Evolutionary conservation across 2,329 filamentous ascomycete species (phyloP).

Genomic region (Colletotrichum melonis): DNA sequence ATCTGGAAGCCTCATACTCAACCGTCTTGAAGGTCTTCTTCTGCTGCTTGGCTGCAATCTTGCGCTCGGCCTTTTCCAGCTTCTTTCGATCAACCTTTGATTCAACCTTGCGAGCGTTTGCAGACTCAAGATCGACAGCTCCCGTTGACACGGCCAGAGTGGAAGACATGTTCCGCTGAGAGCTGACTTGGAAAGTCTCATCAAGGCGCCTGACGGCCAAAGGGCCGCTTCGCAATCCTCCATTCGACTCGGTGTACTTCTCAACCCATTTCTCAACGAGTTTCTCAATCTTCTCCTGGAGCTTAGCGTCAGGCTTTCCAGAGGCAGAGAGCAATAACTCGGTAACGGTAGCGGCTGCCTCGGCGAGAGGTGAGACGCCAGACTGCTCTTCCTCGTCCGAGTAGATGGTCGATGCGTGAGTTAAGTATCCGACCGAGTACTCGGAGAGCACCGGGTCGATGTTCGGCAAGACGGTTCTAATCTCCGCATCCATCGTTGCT

Average conservation of each 20-base stretch:
- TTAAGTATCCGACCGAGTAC: slow-evolving; percentile 94
- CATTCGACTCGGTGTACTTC: slow-evolving; percentile 80
- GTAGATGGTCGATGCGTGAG: slow-evolving; percentile 89
- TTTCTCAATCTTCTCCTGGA: slow-evolving; percentile 82
- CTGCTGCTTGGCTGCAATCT: slow-evolving; percentile 97
- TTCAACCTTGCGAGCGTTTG: slow-evolving; percentile 92
- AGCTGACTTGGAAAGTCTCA: slow-evolving; percentile 93
- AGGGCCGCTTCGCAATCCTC: slow-evolving; percentile 76
- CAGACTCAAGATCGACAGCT: slow-evolving; percentile 91
- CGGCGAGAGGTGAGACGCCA: slow-evolving; percentile 80
- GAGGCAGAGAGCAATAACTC: slow-evolving; percentile 94
- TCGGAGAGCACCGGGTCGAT: slow-evolving; percentile 91
- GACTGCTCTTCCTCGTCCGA: slow-evolving; percentile 77
- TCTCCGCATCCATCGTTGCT: slow-evolving; percentile 83
- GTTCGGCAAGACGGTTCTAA: slow-evolving; percentile 84
- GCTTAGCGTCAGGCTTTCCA: slow-evolving; percentile 77
- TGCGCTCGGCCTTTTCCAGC: slow-evolving; percentile 97
- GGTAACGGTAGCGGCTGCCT: slow-evolving; percentile 87
- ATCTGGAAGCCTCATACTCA: slow-evolving; percentile 93
- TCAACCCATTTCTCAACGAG: slow-evolving; percentile 92
- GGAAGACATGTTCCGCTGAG: slow-evolving; percentile 95
- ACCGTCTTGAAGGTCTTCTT: slow-evolving; percentile 99
- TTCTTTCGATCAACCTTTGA: slow-evolving; percentile 99
- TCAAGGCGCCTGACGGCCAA: slow-evolving; percentile 87
- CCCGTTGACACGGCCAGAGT: slow-evolving; percentile 88